Evolutionary conservation across 1,284 basidiomycete genomes (phyloP), one percentile per base, ranked within the genome.

Genomic region (Anthracocystis panici-leucophaei): DNA sequence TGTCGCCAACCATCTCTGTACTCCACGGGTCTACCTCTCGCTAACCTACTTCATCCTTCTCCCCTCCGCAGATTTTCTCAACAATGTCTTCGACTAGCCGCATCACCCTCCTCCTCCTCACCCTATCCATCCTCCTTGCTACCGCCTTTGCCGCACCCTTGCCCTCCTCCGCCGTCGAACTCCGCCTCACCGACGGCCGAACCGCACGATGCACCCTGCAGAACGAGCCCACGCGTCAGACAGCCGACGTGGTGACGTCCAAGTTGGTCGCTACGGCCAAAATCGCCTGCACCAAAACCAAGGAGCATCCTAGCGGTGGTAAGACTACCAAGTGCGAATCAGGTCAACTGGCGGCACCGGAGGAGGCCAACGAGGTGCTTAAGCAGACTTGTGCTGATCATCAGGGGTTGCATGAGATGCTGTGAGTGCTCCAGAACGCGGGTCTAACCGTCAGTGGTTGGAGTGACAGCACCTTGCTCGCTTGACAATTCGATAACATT

Each of bases 241-340:
- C 27, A 4, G 68, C 59, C 46, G 63, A 71, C 14, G 12, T 58
- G 21, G 59, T 65, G 33, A 42, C 58, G 20, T 62, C 58, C 46
- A 29, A 31, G 14, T 59, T 71, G 42, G 48, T 65, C 27, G 68
- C 68, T 12, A 55, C 44, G 31, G 55, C 51, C 41, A 58, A 56
- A 8, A 23, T 62, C 23, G n/a, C 63, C 2, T 71, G 68, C 58
- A 12, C 35, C 14, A 0, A 6, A 0, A n/a, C 25, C 2, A 27
- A 33, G 4, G 27, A 35, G 31, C 51, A 56, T n/a, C n/a, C 40
- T 8, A 18, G 27, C 14, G 48, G 29, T 9, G 62, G 49, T 5
- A 59, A 54, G 16, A 53, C 48, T 18, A n/a, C 57, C n/a, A 11
- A 3, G 18, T 71, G 68, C 52, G 68, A 55, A 0, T 8, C 14